These are phyloP conservation scores for Chloris gayana DNA, from an alignment of 176 grass and related monocot genomes.

Conservation along the genomic window DNA sequence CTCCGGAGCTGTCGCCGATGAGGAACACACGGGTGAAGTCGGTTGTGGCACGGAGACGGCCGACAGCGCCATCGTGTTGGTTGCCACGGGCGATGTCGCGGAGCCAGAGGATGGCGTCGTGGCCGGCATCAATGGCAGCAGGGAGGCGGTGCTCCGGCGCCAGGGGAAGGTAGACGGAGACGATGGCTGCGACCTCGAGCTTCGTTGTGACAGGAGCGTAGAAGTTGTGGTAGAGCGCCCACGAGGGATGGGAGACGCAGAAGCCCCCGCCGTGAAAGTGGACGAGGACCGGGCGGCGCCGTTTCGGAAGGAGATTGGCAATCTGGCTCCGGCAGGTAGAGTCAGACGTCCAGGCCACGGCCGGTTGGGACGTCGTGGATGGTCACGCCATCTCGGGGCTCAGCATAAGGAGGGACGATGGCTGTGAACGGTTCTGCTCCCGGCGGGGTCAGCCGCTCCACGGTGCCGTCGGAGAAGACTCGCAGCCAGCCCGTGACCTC, in stretches of 20 bases:
- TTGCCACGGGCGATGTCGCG: constrained; percentile 32
- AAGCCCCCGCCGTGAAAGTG: constrained; percentile 63
- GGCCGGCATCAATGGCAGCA: constrained; percentile 12
- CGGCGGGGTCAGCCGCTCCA: constrained; percentile 33
- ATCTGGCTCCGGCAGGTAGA: constrained; percentile 26
- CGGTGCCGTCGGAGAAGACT: constrained; percentile 40
- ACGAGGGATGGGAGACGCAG: constrained; percentile 36
- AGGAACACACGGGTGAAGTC: constrained; percentile 73
- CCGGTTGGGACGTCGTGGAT: constrained; percentile 41
- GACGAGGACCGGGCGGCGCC: constrained; percentile 32
- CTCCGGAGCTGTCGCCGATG: constrained; percentile 88
- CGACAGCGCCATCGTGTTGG: neutral
- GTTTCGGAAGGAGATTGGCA: neutral
- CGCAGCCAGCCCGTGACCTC: constrained; percentile 44
- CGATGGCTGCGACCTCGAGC: too few species aligned
- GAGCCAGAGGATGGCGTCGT: constrained; percentile 47
- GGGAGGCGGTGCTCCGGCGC: constrained; percentile 49
- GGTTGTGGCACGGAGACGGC: constrained; percentile 29
- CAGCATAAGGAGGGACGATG: constrained; percentile 21
- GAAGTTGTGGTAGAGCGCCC: constrained; percentile 59
- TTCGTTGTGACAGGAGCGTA: too few species aligned
- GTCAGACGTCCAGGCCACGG: constrained; percentile 24
- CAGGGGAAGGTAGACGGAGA: constrained; percentile 44
- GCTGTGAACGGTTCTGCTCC: constrained; percentile 24
- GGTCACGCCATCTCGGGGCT: constrained; percentile 45